phyloP scores from a whole-genome alignment of 2,329 filamentous ascomycete species.

The Curvularia sp. region DNA sequence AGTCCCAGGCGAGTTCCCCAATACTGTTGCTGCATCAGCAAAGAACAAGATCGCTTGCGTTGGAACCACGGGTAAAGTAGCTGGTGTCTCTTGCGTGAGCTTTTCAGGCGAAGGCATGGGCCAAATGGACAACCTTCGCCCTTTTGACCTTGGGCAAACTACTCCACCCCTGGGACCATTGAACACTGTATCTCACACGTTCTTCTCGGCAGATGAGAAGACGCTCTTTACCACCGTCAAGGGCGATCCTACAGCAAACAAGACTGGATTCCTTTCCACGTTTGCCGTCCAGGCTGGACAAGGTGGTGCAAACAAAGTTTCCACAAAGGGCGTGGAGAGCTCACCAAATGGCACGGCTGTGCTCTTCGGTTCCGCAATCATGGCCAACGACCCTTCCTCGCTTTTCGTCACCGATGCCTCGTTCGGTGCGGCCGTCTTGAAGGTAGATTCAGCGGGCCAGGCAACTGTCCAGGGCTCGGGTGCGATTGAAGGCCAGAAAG shows the following conservation, averaged over 20 bases:
- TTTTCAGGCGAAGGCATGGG: conserved; percentile 43
- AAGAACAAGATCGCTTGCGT: conserved; percentile 50
- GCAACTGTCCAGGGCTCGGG: conserved; percentile 48
- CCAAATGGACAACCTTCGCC: conserved; percentile 44
- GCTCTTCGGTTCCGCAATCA: conserved; percentile 61
- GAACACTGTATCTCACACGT: conserved; percentile 66
- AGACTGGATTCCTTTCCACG: conserved; percentile 63
- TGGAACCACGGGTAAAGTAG: conserved; percentile 44
- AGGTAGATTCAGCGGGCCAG: conserved; percentile 47
- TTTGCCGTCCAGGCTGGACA: conserved; percentile 54
- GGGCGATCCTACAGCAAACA: conserved; percentile 62
- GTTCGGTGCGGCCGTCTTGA: conserved; percentile 62
- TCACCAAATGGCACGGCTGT: conserved; percentile 64
- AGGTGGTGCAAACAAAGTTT: conserved; percentile 12
- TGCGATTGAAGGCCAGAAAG: conserved; percentile 59
- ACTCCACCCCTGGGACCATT: conserved; percentile 65
- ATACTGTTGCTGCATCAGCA: conserved; percentile 48
- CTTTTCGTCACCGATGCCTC: conserved; percentile 66
- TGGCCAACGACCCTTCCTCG: conserved; percentile 51
- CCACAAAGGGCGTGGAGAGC: conserved; percentile 38
- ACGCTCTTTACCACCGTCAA: conserved; percentile 66
- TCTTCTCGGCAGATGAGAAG: conserved; percentile 64
- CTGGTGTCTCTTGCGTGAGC: conserved; percentile 49
- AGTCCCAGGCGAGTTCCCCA: conserved; percentile 50
- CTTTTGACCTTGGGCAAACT: conserved; percentile 61